Evolutionary conservation across 768 basidiomycete genomes (phyloP), one percentile per base, ranked within the genome.

Genomic region (Paxillus ammoniavirescens): DNA sequence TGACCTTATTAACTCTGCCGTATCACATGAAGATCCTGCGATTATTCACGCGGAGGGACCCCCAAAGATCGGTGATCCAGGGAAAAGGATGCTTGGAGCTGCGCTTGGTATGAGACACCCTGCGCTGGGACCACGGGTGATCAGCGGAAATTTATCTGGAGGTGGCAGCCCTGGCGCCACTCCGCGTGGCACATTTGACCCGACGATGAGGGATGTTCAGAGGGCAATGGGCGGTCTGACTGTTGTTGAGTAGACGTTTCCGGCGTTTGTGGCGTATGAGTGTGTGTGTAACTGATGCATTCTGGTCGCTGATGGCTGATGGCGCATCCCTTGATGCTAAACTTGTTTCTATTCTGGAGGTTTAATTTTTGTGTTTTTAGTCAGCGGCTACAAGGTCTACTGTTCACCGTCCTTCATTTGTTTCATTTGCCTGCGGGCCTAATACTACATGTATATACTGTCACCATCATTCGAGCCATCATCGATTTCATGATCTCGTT

Each of bases 1-100:
- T 67, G 80, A 91, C 38, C 80, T 93, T 59, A 93, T 93, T 69
- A 89, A 77, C 62, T 91, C 89, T 4, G 77, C 82, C 7, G 84
- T 79, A 42, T 68, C 81, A 23, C 66, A 72, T 50, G 70, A 80
- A 15, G 87, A 91, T 68, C 87, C 88, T 17, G 87, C 88, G 1
- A 87, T 89, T 54, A 66, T 89, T 47, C 69, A 72, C 17, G 69
- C 72, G 3, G 66, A 68, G 41, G 65, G 69, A n/a, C 85, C 84
- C n/a, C 90, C 90, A 18, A 81, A 86, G 64, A 91, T 93, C 61
- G 91, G 91, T 35, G 89, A 93, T 69, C 89, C 91, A 31, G 91
- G 89, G 38, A 91, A 90, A 74, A 78, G 91, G 64, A 93, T 93
- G 91, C 77, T 93, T 21, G 92, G 90, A 40, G 86, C 87, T 50